Base-by-base conservation (phyloP, 352 stramenopile species). In the Nothophytophthora sp. region DNA sequence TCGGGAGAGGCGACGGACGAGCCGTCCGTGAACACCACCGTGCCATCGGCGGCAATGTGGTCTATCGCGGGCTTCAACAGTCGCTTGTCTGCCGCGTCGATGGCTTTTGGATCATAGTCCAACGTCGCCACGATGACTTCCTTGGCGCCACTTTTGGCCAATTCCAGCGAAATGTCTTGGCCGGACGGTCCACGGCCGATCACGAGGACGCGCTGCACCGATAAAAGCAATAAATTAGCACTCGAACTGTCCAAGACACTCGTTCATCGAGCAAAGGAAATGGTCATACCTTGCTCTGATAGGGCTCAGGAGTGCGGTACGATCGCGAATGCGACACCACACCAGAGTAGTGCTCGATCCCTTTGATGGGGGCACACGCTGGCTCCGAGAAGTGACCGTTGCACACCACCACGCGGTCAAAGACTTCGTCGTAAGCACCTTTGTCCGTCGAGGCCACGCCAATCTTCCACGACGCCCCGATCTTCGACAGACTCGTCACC, bases 101-200 rank as follows among this genome's bases (percentile, higher is more conserved):
- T 28, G 11, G 42, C 35, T 23, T 62, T 67, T 10, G 46, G 34
- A 18, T 76, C 60, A 18, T 59, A 83, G 36, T 82, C 76, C 7
- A 59, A 40, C 20, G 63, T 84, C 5, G 80, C 72, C n/a, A 93
- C 74, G 22, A 86, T 54, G 7, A 93, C 82, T 23, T 86, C 59
- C 0, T 54, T 52, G 23, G 80, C 72, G 4, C 65, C 67, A 37
- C 48, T 55, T 2, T 39, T 58, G 6, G 50, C 67, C 6, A 93
- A 71, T 54, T 93, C 80, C 28, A 91, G 63, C 5, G 82, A 93
- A 46, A 93, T 93, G 35, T 93, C 82, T 52, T 86, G 68, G 4
- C 82, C 82, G 0, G 82, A 93, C 6, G 78, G 82, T 29, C 82
- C 82, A 36, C 56, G 70, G 1, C 82, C 82, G 30, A 93, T 73